Evolutionary conservation across 1,284 basidiomycete species (phyloP), one percentile per base, ranked within the genome.

Genomic region (Tilletia horrida): DNA sequence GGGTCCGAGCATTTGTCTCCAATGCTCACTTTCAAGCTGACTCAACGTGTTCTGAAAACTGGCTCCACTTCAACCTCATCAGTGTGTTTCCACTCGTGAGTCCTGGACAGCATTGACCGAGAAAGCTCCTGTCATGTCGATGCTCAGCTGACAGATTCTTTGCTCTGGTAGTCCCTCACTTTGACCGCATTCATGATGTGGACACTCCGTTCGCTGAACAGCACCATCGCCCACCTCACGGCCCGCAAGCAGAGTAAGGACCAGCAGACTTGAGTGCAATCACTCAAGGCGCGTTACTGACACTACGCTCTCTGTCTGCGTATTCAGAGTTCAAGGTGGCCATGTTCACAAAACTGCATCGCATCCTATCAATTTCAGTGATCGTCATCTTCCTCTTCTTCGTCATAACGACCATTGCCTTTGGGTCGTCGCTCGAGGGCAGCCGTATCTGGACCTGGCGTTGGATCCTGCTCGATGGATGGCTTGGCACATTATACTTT

Each of bases 391-490:
- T 65, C 25, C 47, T 65, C 7, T 97, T 97, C 85, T 97, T 97
- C 81, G 88, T 95, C 29, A 88, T 97, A 6, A 96, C 93, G 1
- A 90, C 91, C 0, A 85, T 97, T 80, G 89, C 91, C 8, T 93
- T 98, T 83, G 93, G 92, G 0, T 88, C 93, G 63, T 84, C 92
- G 21, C 90, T 91, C 8, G 92, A 96, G 86, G 91, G 95, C 79
- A 91, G 94, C 1, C 89, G 90, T 71, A 91, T 92, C n/a, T 98
- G 95, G 95, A 87, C 87, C 72, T 87, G 88, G 65, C 88, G 94
- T 63, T 99, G 96, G 96, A 92, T 93, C 87, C 84, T 98, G 16
- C 86, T 98, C 52, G 96, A 98, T 77, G 96, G 93, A n/a, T 97
- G 92, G 86, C 86, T 97, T 35, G 88, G 90, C 0, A 84, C 93